Percentiles rank a stretch among this genome's conserved stretches.
Conservation (phyloP, 2,329 filamentous ascomycete genomes). For the Teratosphaeria pseudoeucalypti region DNA sequence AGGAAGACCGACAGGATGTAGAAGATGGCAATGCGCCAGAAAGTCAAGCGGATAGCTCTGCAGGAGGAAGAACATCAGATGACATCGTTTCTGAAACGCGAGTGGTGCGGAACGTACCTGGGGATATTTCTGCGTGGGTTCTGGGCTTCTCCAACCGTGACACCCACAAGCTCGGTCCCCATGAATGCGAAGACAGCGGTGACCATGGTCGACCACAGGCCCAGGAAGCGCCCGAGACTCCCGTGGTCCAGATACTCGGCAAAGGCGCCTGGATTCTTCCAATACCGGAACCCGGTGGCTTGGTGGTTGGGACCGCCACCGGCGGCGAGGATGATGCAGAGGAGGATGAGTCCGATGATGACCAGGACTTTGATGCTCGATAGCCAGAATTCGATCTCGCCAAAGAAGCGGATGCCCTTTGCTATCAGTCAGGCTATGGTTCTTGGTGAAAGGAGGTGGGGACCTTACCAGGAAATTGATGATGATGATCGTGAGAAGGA, state of each 20-base stretch:
- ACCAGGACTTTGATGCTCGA: conserved; percentile 32
- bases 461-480: conserved; percentile 9
- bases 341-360: conserved; percentile 27
- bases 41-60: conserved; percentile 54
- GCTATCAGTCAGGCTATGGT: not conserved
- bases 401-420: conserved; percentile 28
- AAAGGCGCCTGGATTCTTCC: conserved; percentile 33
- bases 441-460: not conserved
- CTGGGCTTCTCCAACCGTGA: conserved; percentile 62
- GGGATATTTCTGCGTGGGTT: conserved; percentile 68
- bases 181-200: conserved; percentile 72
- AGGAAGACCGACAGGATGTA: conserved; percentile 65
- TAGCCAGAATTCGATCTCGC: conserved; percentile 39
- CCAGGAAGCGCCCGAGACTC: conserved; percentile 32
- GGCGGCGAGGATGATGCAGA: conserved; percentile 1
- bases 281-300: conserved; percentile 35
- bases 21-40: conserved; percentile 73
- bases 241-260: conserved; percentile 8
- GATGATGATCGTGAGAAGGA: conserved; percentile 6
- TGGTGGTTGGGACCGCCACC: conserved; percentile 32
- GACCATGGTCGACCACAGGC: conserved; percentile 45
- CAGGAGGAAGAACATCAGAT: conserved; percentile 32
- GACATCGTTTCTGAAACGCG: not conserved
- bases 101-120: conserved; percentile 28
- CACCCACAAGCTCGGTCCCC: conserved; percentile 65